These are phyloP conservation scores for Poteriospumella lacustris DNA, from an alignment of 108 stramenopile species.

Conservation along the genomic window DNA sequence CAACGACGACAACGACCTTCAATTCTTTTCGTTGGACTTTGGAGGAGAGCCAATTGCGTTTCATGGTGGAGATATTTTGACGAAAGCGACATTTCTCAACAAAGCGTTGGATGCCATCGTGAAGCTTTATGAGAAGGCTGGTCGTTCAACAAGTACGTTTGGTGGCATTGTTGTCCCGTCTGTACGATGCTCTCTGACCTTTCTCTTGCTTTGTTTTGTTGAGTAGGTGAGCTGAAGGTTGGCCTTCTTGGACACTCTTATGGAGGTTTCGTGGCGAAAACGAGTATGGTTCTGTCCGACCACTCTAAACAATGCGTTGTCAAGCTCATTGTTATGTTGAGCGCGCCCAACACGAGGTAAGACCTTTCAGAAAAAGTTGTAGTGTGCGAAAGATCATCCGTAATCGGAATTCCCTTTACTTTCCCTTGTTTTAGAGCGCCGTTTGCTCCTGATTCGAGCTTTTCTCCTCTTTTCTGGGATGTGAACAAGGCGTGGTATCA, in stretches of 20 bases:
- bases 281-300: neutral
- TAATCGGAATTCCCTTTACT: neutral
- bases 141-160: neutral
- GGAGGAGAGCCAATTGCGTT: neutral
- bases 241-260: conserved; percentile 1
- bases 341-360: conserved; percentile 11
- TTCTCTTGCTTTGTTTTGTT: neutral
- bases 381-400: too few relatives aligned
- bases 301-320: conserved; percentile 14
- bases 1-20: neutral
- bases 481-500: conserved; percentile 10
- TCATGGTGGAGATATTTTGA: conserved; percentile 13
- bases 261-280: conserved; percentile 21
- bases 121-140: neutral
- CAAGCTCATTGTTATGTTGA: neutral
- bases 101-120: neutral
- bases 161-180: neutral
- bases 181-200: neutral
- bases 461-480: neutral
- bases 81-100: conserved; percentile 9
- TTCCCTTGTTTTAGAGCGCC: neutral
- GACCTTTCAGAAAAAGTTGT: neutral
- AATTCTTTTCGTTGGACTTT: conserved; percentile 25
- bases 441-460: neutral
- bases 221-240: neutral